Conservation (phyloP, 2,329 filamentous ascomycete genomes). For the Paecilomyces variotii region DNA sequence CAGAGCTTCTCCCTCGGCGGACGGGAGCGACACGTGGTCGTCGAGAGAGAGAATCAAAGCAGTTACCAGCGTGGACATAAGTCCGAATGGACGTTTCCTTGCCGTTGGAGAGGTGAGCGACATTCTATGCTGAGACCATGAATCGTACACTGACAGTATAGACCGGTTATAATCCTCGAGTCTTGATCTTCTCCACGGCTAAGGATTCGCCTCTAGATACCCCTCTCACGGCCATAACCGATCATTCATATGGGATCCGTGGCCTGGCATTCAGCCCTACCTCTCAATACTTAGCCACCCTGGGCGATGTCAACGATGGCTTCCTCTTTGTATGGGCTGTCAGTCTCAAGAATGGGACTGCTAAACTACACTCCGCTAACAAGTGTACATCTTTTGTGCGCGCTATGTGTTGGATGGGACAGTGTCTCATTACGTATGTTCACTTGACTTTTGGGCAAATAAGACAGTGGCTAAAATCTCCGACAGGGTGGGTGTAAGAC, state of each 20-base stretch:
- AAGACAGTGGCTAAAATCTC: constrained; percentile 6
- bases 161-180: constrained; percentile 85
- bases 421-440: constrained; percentile 63
- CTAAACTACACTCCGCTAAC: constrained; percentile 76
- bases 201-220: constrained; percentile 70
- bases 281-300: constrained; percentile 75
- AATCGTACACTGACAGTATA: constrained; percentile 18
- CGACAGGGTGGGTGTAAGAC: constrained; percentile 65
- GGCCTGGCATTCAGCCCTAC: constrained; percentile 85
- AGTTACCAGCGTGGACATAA: constrained; percentile 82
- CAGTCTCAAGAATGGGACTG: constrained; percentile 70
- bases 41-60: constrained; percentile 91
- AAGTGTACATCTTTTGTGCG: constrained; percentile 83
- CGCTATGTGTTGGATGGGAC: constrained; percentile 86
- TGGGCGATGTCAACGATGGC: constrained; percentile 84
- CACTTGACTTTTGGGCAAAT: neutral
- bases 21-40: constrained; percentile 67
- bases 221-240: constrained; percentile 75
- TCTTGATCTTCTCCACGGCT: constrained; percentile 77
- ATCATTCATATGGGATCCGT: constrained; percentile 84
- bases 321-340: constrained; percentile 89
- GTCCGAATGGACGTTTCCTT: constrained; percentile 75
- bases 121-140: neutral
- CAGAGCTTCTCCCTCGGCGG: constrained; percentile 41
- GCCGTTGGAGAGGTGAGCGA: constrained; percentile 71